Conservation (phyloP, 208 protist genomes). For the Leishmania turanica region DNA sequence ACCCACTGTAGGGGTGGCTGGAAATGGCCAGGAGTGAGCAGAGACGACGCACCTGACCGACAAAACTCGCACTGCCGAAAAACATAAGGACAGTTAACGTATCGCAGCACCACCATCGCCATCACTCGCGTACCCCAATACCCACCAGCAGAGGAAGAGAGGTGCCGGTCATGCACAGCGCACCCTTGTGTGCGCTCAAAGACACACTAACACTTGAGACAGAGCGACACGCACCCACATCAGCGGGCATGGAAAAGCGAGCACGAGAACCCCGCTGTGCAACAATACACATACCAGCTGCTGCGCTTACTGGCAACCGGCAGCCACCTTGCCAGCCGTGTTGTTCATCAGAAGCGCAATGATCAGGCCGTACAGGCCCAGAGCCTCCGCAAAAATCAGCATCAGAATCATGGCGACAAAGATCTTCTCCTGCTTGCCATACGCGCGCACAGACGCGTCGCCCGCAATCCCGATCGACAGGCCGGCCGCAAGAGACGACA, state of each 20-base stretch:
- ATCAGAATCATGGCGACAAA: conserved; percentile 98
- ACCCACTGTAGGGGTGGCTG: neutral
- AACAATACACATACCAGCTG: neutral
- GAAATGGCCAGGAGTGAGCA: neutral
- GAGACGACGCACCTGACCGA: neutral
- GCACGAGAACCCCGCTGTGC: neutral
- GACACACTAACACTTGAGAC: neutral
- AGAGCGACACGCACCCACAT: neutral
- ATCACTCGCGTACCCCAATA: neutral
- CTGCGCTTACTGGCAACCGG: conserved; percentile 2
- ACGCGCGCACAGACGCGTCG: conserved; percentile 93
- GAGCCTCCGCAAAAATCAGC: conserved; percentile 97
- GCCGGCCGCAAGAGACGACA: conserved; percentile 97
- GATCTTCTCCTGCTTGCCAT: conserved; percentile 96
- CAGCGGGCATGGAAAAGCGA: neutral
- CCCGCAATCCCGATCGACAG: conserved; percentile 99
- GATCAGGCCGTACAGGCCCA: conserved; percentile 99
- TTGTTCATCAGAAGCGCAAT: conserved; percentile 97
- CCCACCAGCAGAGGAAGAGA: neutral
- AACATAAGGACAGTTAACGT: neutral
- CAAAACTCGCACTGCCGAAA: neutral
- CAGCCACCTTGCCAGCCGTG: conserved; percentile 71
- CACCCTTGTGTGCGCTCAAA: neutral
- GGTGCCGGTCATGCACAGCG: neutral
- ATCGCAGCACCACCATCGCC: neutral